A percentile compares a stretch with the other conserved stretches of the same genome.
Conservation (phyloP, 139 green algal species). For the Chlorella sorokiniana region DNA sequence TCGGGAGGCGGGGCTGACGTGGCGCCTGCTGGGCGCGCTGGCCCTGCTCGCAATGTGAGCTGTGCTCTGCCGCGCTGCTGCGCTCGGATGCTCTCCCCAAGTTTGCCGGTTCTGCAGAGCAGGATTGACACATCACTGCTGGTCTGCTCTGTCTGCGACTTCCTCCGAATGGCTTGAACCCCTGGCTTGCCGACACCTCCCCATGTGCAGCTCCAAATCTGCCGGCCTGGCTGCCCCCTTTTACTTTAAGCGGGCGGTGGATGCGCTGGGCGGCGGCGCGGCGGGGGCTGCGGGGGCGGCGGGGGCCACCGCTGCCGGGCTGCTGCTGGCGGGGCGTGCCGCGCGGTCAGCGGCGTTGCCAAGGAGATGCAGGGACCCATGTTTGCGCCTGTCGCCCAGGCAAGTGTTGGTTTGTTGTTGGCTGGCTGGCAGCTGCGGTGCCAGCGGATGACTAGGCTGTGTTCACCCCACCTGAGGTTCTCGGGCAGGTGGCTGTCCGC, state of each 20-base stretch:
- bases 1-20: constrained; percentile 71
- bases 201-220: constrained; percentile 31
- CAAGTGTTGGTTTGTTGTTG: constrained; percentile 3
- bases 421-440: background rate
- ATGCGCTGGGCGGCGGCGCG: constrained; percentile 60
- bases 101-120: background rate
- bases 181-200: background rate
- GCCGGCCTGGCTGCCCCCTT: constrained; percentile 77
- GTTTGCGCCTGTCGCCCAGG: constrained; percentile 87
- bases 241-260: constrained; percentile 79
- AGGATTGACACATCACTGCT: background rate
- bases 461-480: too few relatives aligned
- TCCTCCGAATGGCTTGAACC: background rate
- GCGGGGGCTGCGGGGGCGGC: background rate
- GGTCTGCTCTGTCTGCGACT: background rate
- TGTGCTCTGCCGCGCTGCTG: constrained; percentile 50
- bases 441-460: too few relatives aligned
- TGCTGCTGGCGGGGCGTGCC: constrained; percentile 57
- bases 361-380: constrained; percentile 84
- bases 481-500: background rate
- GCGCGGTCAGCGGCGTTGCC: constrained; percentile 68
- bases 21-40: constrained; percentile 72
- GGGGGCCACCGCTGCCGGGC: constrained; percentile 23
- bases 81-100: background rate
- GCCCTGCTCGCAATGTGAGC: constrained; percentile 75